A percentile compares a stretch with the other conserved stretches of the same genome.
These are phyloP conservation scores for Exophiala oligosperma DNA, from an alignment of 2,329 filamentous ascomycete genomes.

Conservation along the genomic window DNA sequence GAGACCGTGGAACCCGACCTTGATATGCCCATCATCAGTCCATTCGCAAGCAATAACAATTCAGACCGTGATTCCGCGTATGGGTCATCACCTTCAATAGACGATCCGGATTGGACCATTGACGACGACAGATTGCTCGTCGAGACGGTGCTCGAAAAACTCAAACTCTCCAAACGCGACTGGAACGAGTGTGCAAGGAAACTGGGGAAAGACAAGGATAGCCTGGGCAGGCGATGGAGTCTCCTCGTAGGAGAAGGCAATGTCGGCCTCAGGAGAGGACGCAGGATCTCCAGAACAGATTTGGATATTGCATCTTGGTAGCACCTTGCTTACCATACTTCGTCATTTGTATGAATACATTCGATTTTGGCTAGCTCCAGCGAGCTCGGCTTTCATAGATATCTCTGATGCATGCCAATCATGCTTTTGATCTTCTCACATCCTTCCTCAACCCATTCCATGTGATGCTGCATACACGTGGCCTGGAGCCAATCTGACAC, in stretches of 20 bases:
- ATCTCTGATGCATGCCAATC: neutral
- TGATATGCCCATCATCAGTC: slow-evolving; percentile 21
- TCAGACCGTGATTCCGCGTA: slow-evolving; percentile 21
- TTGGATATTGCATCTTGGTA: slow-evolving; percentile 26
- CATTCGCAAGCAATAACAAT: neutral
- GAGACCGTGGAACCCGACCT: slow-evolving; percentile 24
- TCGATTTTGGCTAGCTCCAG: slow-evolving; percentile 11
- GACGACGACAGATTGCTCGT: slow-evolving; percentile 46
- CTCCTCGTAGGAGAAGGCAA: slow-evolving; percentile 45
- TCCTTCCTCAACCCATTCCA: too few species aligned
- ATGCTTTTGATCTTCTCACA: neutral
- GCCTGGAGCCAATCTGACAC: too few species aligned
- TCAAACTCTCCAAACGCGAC: slow-evolving; percentile 43
- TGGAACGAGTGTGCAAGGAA: slow-evolving; percentile 47
- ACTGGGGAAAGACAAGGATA: slow-evolving; percentile 43
- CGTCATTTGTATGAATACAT: neutral
- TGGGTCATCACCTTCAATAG: slow-evolving; percentile 17
- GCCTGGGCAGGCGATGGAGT: slow-evolving; percentile 44
- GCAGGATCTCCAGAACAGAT: slow-evolving; percentile 21
- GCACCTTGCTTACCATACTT: neutral
- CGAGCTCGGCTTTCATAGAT: slow-evolving; percentile 11
- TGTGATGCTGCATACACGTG: too few species aligned
- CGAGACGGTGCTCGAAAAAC: slow-evolving; percentile 45
- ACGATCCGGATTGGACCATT: slow-evolving; percentile 36
- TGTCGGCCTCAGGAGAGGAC: slow-evolving; percentile 37